Base-by-base conservation (phyloP, 1,284 basidiomycete species). In the Puccinia hordei region DNA sequence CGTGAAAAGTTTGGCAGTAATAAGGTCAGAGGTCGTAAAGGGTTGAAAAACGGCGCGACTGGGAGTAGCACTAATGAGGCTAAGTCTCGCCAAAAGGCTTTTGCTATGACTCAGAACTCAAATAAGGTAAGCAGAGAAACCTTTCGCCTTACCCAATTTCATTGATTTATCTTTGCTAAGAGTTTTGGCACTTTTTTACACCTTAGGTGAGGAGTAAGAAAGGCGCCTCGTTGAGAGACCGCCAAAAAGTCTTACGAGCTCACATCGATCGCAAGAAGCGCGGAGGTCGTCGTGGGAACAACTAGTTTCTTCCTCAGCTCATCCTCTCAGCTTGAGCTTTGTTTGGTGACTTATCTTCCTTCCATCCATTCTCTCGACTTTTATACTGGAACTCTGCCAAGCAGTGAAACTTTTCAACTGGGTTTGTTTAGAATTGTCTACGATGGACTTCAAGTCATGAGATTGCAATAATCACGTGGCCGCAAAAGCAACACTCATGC, bases 1-100 rank as follows among this genome's bases (percentile, higher is more conserved):
- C 89, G 97, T 73, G 95, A 97, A 84, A 98, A 98, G 88, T 99
- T 91, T 85, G 94, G 94, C 1, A 71, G 76, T 51, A 35, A 24
- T n/a, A 79, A 79, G 38, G 55, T 35, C n/a, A 38, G 83, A 61
- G 76, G 82, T 68, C 83, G 83, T 41, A 85, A 85, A 81, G 85
- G 85, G 33, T 84, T 85, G 82, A 85, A 85, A 82, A 84, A 85
- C 78, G 84, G 84, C 76, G 83, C 83, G n/a, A 83, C 82, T 69
- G 82, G 76, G 8, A 71, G 66, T 71, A 59, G 35, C 19, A 79
- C 76, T 46, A 79, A 79, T 63, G 76, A 79, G 55, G 76, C 76
- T n/a, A 79, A 79, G 33, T 57, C 66, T 49, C 61, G 76, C 33
- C 76, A 71, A 46, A 79, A 79, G 27, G 51, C 76, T 41, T 79